These are phyloP conservation scores for Hanseniaspora singularis DNA, from an alignment of 805 yeast species.

Conservation along the genomic window DNA sequence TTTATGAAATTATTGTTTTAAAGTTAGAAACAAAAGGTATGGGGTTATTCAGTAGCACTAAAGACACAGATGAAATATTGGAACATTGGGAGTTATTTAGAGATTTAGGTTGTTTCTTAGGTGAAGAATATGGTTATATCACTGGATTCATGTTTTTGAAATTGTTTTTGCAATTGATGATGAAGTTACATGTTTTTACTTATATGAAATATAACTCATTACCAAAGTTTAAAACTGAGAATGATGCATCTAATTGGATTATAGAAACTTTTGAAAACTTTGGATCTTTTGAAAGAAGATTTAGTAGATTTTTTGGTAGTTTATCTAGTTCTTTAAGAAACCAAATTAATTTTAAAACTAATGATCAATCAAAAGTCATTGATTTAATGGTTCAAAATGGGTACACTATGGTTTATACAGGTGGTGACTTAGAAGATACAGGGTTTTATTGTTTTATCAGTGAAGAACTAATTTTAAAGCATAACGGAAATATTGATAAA, in stretches of 20 bases:
- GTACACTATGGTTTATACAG: conserved; percentile 69
- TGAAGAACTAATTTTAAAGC: conserved; percentile 25
- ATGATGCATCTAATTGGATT: conserved; percentile 51
- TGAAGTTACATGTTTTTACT: conserved; percentile 57
- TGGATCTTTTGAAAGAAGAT: conserved; percentile 67
- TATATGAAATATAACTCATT: conserved; percentile 62
- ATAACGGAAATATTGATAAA: conserved; percentile 26
- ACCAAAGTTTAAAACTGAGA: conserved; percentile 30
- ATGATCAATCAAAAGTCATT: conserved; percentile 41
- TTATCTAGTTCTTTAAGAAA: conserved; percentile 54
- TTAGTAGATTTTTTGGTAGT: conserved; percentile 61
- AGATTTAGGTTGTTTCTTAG: conserved; percentile 59
- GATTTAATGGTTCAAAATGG: conserved; percentile 49
- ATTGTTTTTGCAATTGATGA: conserved; percentile 54
- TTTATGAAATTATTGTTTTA: conserved; percentile 56
- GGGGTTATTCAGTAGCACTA: conserved; percentile 65
- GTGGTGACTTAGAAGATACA: conserved; percentile 43
- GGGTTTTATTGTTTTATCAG: conserved; percentile 79
- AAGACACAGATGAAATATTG: conserved; percentile 83
- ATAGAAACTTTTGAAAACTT: conserved; percentile 54
- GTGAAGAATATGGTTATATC: conserved; percentile 64
- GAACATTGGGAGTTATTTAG: conserved; percentile 68
- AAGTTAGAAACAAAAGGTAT: conserved; percentile 70
- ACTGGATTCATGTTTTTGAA: conserved; percentile 65
- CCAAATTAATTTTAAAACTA: conserved; percentile 38